Evolutionary conservation across 2,329 filamentous ascomycete genomes (phyloP), one percentile per base, ranked within the genome.

Genomic region (Ascocoryne sarcoides): DNA sequence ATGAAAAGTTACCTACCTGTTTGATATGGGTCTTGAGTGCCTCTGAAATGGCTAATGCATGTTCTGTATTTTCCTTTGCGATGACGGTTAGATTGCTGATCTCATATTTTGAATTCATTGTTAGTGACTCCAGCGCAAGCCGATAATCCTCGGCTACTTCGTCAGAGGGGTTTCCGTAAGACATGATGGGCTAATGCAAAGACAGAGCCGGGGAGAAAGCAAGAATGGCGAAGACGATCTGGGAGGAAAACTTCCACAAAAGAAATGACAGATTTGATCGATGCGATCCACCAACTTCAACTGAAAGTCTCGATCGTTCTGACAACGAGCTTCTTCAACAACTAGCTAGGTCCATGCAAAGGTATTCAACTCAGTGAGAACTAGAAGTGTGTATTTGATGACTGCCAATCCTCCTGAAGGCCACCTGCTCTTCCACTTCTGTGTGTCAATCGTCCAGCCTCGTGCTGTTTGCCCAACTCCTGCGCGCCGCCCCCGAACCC

Each of bases 21-120:
- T 87, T 82, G 63, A 98, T 95, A 60, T 98, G 92, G 50, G 89
- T 84, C 62, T 94, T 85, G 54, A 98, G 68, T 36, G 86, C 86
- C 57, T 86, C 79, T 14, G 92, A 89, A 56, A 98, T 96, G 50
- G 84, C 86, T 62, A 93, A 78, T 26, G 92, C 92, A 69, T 95
- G 84, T 65, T 94, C 88, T 51, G 89, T 95, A 58, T 94, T 95
- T 65, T 98, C 92, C 63, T 93, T 87, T 45, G 92, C 92, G 65
- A 98, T 96, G 62, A 95, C 80, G 47, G 92, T 98, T 66, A 98
- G 67, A 66, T 93, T 96, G 71, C 84, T 90, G 63, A 98, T 98
- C 66, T 96, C 90, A 65, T 87, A 87, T 59, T 88, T 82, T 65
- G 87, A 86, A 67, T 95, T 95, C 60, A 81, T 76, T 51, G 84